Conservation (phyloP, 2,329 filamentous ascomycete species). For the Mycosphaerella sp. region DNA sequence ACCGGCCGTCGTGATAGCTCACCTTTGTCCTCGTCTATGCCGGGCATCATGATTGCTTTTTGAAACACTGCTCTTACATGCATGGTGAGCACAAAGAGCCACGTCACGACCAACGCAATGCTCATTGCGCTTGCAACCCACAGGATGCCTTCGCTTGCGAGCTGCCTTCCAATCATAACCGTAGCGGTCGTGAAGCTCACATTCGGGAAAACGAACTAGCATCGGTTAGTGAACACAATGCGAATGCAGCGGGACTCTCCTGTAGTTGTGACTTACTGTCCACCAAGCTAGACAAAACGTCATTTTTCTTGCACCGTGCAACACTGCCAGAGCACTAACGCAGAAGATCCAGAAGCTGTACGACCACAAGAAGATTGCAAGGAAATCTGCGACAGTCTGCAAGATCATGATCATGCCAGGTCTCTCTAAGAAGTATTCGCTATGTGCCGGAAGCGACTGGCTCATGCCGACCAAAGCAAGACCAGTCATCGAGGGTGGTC, state of each 20-base stretch:
- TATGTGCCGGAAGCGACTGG: slow-evolving; percentile 18
- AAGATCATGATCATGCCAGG: slow-evolving; percentile 20
- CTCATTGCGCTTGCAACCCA: slow-evolving; percentile 53
- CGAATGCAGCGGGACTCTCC: background rate
- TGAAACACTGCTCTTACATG: slow-evolving; percentile 47
- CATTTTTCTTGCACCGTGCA: slow-evolving; percentile 21
- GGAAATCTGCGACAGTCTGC: slow-evolving; percentile 23
- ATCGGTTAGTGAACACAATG: background rate
- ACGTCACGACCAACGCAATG: slow-evolving; percentile 49
- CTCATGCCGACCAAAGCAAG: slow-evolving; percentile 25
- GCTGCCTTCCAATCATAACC: slow-evolving; percentile 47
- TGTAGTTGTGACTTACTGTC: background rate
- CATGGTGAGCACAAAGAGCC: slow-evolving; percentile 45
- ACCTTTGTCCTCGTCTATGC: slow-evolving; percentile 53
- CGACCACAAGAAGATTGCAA: slow-evolving; percentile 44
- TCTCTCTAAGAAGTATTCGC: slow-evolving; percentile 22
- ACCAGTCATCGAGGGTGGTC: slow-evolving; percentile 33
- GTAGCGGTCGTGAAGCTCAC: slow-evolving; percentile 56
- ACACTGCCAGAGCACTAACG: slow-evolving; percentile 19
- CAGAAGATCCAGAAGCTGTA: slow-evolving; percentile 45
- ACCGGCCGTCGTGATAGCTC: slow-evolving; percentile 11
- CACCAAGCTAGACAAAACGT: slow-evolving; percentile 29
- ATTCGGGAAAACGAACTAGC: background rate
- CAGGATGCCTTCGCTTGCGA: slow-evolving; percentile 48
- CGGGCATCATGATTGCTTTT: slow-evolving; percentile 51